Percentiles rank a stretch among this genome's conserved stretches.
Evolutionary conservation across 31 red algal species (phyloP).

Genomic region (Porphyra umbilicalis): DNA sequence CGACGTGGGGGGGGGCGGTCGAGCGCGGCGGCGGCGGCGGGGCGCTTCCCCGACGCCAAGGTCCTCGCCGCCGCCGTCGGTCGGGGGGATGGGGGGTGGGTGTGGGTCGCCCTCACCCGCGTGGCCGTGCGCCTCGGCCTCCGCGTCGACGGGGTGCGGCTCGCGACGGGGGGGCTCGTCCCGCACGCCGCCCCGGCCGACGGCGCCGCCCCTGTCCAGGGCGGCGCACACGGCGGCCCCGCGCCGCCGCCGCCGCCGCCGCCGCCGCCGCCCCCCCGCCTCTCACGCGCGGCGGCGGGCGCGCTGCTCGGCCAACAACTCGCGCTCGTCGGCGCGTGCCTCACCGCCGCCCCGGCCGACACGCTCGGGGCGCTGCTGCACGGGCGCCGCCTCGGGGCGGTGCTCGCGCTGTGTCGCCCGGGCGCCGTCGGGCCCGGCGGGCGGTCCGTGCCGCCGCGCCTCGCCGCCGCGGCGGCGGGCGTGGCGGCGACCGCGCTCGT

Average conservation of each 20-base stretch:
- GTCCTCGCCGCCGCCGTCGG: background rate
- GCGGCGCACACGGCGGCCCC: too few relatives aligned
- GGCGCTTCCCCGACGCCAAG: background rate
- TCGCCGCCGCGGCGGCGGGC: background rate
- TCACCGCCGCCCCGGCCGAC: background rate
- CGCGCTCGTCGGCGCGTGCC: background rate
- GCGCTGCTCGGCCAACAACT: background rate
- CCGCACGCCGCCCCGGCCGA: too few relatives aligned
- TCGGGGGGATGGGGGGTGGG: background rate
- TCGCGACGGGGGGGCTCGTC: background rate
- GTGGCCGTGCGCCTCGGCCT: background rate
- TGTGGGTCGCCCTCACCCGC: background rate
- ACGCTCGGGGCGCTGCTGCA: background rate
- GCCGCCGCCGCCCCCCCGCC: background rate
- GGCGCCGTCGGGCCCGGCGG: background rate
- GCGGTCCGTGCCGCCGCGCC: background rate
- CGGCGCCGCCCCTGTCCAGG: background rate
- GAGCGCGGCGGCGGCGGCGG: background rate
- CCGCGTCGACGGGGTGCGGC: background rate
- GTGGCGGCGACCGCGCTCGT: background rate
- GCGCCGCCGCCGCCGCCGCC: background rate
- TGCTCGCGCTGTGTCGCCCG: background rate
- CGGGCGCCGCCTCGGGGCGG: background rate
- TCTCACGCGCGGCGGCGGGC: background rate
- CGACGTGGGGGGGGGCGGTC: background rate